Percentiles rank a stretch among this genome's conserved stretches.
Evolutionary conservation across 371 early-diverging fungal species (phyloP).

Genomic region (Saksenaea vasiformis): DNA sequence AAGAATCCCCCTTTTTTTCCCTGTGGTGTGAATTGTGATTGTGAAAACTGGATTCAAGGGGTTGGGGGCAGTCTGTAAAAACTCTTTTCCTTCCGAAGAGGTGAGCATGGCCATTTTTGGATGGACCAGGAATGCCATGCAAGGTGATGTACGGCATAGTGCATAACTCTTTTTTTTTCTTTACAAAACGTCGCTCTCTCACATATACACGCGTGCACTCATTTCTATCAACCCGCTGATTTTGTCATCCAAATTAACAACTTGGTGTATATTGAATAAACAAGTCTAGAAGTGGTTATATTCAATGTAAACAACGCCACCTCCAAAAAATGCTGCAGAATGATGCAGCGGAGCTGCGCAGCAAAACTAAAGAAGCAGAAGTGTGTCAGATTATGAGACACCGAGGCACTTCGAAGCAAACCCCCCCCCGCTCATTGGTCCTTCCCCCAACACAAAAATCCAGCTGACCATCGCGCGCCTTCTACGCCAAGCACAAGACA

Average conservation of each 20-base stretch:
- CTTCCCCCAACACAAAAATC: conserved; percentile 6
- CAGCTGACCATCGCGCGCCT: conserved; percentile 1
- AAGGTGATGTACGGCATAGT: neutral
- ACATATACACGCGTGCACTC: neutral
- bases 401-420: conserved; percentile 14
- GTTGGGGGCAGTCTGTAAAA: neutral
- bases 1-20: neutral
- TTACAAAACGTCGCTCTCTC: neutral
- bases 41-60: conserved; percentile 4
- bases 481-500: conserved; percentile 6
- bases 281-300: conserved; percentile 5
- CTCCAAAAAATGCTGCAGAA: conserved; percentile 7
- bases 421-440: conserved; percentile 5
- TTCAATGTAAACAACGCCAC: conserved; percentile 3
- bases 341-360: conserved; percentile 11
- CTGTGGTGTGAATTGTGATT: conserved; percentile 4
- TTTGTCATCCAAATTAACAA: neutral
- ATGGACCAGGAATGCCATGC: neutral
- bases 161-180: conserved; percentile 1
- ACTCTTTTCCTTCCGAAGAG: neutral
- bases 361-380: conserved; percentile 2
- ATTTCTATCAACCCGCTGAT: neutral
- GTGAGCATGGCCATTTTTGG: conserved; percentile 11
- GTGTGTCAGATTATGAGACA: neutral
- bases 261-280: neutral